Evolutionary conservation across 805 yeast genomes (phyloP), one percentile per base, ranked within the genome.

Genomic region (Scheffersomyces lignosus): DNA sequence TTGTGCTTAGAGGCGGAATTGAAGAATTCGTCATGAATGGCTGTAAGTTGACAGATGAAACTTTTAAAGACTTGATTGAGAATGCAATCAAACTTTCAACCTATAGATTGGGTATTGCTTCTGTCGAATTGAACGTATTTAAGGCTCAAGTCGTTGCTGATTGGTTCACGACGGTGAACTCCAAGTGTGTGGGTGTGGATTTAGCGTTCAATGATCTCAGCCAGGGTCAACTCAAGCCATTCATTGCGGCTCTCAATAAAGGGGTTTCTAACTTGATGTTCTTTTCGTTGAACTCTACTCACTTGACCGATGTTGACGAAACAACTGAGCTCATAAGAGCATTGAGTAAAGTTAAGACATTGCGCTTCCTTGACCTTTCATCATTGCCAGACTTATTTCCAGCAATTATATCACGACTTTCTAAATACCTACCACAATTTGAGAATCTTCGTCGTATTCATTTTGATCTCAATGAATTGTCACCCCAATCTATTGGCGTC

Each of bases 1-100:
- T 77, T n/a, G 51, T 58, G 1, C 12, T 49, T 12, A 56, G 80
- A 38, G 77, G 78, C 4, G 82, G 83, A 0, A 66, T 77, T 23
- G 81, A 75, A 50, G 83, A 77, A 45, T 61, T 77, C 38, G 82
- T 77, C 12, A 68, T 77, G 34, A 76, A 77, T 45, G 82, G 83
- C 1, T 77, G 81, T 49, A 71, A 73, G 44, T 51, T 77, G 29
- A 51, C 66, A 2, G 73, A 70, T 41, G 57, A 54, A 3, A 66
- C 60, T 24, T 76, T 76, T 42, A 49, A 56, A 24, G 54, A 58
- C 6, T 58, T 77, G 30, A 62, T 77, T 16, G 56, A 56, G 6
- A 59, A 57, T 16, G 77, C 78, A 0, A 58, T 77, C 10, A 45
- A 51, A 10, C 41, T 64, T 15, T 57, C 64, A 12, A 77, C 83